Evolutionary conservation across 2,329 filamentous ascomycete genomes (phyloP).

Genomic region (Pleomassaria siparia): DNA sequence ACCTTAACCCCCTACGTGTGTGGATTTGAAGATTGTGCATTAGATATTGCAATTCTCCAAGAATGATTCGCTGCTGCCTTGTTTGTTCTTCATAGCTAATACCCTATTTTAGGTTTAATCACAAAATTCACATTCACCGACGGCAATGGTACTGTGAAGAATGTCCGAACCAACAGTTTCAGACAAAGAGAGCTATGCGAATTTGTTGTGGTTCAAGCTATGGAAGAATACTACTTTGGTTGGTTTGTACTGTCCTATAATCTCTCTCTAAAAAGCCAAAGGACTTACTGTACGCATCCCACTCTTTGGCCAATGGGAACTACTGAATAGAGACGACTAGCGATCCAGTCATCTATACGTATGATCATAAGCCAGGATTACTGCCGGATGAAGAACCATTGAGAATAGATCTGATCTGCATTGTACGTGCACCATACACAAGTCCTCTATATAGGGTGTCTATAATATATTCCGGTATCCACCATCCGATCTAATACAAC

Average conservation of each 20-base stretch:
- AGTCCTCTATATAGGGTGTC: slow-evolving; percentile 34
- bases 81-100: too few species aligned
- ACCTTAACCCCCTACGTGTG: too few species aligned
- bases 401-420: slow-evolving; percentile 34
- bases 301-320: slow-evolving; percentile 42
- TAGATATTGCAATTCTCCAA: too few species aligned
- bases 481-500: slow-evolving; percentile 48
- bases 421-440: slow-evolving; percentile 26
- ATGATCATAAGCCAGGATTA: slow-evolving; percentile 5
- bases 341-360: slow-evolving; percentile 38
- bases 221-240: slow-evolving; percentile 11
- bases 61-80: too few species aligned
- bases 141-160: too few species aligned
- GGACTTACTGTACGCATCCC: slow-evolving; percentile 24
- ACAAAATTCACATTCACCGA: too few species aligned
- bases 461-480: slow-evolving; percentile 43
- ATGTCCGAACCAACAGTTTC: too few species aligned
- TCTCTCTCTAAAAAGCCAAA: not conserved
- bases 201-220: slow-evolving; percentile 15
- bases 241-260: slow-evolving; percentile 19
- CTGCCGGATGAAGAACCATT: slow-evolving; percentile 25
- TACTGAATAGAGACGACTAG: slow-evolving; percentile 37
- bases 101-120: too few species aligned
- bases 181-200: too few species aligned
- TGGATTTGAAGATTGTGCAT: too few species aligned